Evolutionary conservation across 768 basidiomycete species (phyloP), one percentile per base, ranked within the genome.

Genomic region (Leccinum sublutescens): DNA sequence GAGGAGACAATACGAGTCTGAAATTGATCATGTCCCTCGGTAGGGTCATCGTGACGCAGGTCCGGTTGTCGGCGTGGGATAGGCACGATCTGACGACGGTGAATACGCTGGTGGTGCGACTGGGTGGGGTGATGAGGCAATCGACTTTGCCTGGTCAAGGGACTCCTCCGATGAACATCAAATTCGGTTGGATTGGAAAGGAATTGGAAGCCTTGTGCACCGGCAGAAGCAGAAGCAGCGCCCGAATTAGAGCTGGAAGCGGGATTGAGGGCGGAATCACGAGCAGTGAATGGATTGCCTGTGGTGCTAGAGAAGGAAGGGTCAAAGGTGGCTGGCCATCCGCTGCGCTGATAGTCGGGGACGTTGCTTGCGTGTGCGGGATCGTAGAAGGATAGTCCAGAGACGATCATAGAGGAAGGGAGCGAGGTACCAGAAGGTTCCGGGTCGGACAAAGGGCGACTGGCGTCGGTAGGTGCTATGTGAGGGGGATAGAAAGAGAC

Each of bases 311-410:
- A 34, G 38, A 67, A 52, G 1, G 65, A 55, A 10, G 63, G 38
- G 10, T 56, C 52, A 9, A 70, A 72, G 17, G 58, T 62, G 3
- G 47, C 34, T 17, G 61, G 49, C 68, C 64, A 74, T 61, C 54
- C 73, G 19, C 72, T 67, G 76, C 78, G 75, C 53, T 79, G 78
- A 64, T 82, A 83, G 54, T 79, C 74, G 2, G 60, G 68, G 53
- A 61, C 71, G 65, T 71, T 55, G 21, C 67, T 64, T n/a, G 71
- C 65, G 4, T 75, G 73, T 19, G 79, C 72, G 5, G 82, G 75
- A 56, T 82, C 82, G 66, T 84, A 86, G 64, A 83, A 83, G 7
- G 82, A 77, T 9, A 82, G 76, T 0, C 77, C 75, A 15, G 84
- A 77, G 38, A 81, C 80, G 61, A 86, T 85, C 85, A 86, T 85